A percentile compares a stretch with the other conserved stretches of the same genome.
These are phyloP conservation scores for Millerozyma acaciae DNA, from an alignment of 805 yeast genomes.

Conservation along the genomic window DNA sequence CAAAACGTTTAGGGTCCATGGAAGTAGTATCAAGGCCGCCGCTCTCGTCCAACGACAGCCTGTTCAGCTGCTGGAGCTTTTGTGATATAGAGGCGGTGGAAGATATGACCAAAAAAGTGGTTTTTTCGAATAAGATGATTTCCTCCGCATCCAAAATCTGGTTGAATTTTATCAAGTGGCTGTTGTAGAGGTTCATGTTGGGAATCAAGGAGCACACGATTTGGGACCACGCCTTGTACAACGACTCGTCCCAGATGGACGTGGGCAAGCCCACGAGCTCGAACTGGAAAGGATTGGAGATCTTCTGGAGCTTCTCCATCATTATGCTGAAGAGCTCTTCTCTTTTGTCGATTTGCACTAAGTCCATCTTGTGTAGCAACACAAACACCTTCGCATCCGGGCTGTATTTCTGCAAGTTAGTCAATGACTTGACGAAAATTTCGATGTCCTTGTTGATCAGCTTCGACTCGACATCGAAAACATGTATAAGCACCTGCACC, in stretches of 20 bases:
- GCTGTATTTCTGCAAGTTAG: slow-evolving; percentile 75
- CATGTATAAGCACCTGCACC: slow-evolving; percentile 94
- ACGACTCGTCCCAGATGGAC: slow-evolving; percentile 94
- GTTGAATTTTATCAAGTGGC: slow-evolving; percentile 69
- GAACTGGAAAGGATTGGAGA: slow-evolving; percentile 64
- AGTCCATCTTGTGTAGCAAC: slow-evolving; percentile 91
- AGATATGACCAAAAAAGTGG: slow-evolving; percentile 83
- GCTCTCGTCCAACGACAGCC: slow-evolving; percentile 3
- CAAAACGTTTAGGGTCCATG: slow-evolving; percentile 88
- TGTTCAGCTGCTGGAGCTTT: slow-evolving; percentile 12
- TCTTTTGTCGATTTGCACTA: slow-evolving; percentile 81
- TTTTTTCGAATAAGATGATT: slow-evolving; percentile 85
- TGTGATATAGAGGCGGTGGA: slow-evolving; percentile 45
- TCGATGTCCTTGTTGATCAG: slow-evolving; percentile 91
- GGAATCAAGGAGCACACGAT: slow-evolving; percentile 95
- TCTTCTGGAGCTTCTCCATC: slow-evolving; percentile 75
- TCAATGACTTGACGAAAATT: slow-evolving; percentile 79
- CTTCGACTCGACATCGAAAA: slow-evolving; percentile 91
- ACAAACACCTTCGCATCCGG: slow-evolving; percentile 92
- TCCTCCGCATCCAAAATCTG: slow-evolving; percentile 79
- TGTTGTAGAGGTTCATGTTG: slow-evolving; percentile 77
- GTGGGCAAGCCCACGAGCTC: slow-evolving; percentile 84
- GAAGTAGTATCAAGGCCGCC: slow-evolving; percentile 3
- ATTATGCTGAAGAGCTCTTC: slow-evolving; percentile 79
- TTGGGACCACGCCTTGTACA: slow-evolving; percentile 95